Base-by-base conservation (phyloP, 768 basidiomycete species). In the Leccinum fibrillosum region DNA sequence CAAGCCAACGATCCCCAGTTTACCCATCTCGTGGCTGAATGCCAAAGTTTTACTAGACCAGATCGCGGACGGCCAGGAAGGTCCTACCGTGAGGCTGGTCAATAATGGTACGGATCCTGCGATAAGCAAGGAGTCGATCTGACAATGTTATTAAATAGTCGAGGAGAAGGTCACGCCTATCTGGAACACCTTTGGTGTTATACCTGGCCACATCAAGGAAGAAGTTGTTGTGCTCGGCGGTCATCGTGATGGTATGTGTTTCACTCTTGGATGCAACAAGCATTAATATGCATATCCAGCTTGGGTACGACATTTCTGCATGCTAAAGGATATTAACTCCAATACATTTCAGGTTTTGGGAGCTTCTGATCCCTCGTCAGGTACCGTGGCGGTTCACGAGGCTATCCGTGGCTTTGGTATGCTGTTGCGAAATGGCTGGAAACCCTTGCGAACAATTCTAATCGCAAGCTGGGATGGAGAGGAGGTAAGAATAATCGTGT, bases 1-100 rank as follows among this genome's bases (percentile, higher is more conserved):
- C 68, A 82, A 89, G 37, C 90, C 91, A 2, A 71, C 67, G 17
- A 93, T 94, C 59, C 91, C 92, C 1, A 93, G 91, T 66, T 72
- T 98, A n/a, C 96, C 96, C 1, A 84, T 98, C 61, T 92, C 89
- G 0, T 96, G 92, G 88, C 75, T 76, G 51, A 97, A 94, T 67
- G 94, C 92, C 1, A 72, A 86, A 60, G 78, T 80, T 17, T 74
- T 94, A 8, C 75, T 94, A 9, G 77, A 72, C 44, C 71, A 82
- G 57, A 61, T 78, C 25, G 72, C 78, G 50, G 62, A 70, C 77
- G 59, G 71, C 65, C 55, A 75, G 54, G 70, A 65, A 35, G 64
- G 71, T 49, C 75, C 72, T 49, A 77, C 68, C 42, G 69, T 88
- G 23, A 80, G 78, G 53, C 68, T 84, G 52, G 79, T 83, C 13